Base-by-base conservation (phyloP, 768 basidiomycete species). In the Tylopilus cervinicoccineus region DNA sequence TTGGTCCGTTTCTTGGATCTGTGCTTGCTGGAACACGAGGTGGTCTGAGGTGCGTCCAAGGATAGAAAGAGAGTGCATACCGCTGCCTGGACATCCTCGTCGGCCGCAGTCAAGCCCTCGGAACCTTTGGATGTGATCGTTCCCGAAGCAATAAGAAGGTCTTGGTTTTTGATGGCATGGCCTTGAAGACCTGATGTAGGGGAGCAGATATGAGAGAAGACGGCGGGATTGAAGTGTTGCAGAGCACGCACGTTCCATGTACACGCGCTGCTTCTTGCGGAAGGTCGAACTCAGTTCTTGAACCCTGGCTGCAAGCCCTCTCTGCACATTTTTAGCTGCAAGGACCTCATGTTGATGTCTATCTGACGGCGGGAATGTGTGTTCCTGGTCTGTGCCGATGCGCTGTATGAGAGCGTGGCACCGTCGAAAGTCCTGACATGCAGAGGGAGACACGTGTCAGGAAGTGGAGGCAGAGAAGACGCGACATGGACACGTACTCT, bases 131-230 rank as follows among this genome's bases (percentile, higher is more conserved):
- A 77, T 16, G 88, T 81, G 50, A 94, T 80, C 23, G 84, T 83
- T 34, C 90, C 94, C 38, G 91, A 92, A 6, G 94, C 93, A 57
- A 93, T 78, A 52, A 97, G 77, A 33, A 96, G 74, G 73, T 96
- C 93, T 70, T 93, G 91, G 64, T 94, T 95, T 71, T 95, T 96
- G 67, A 92, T 93, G 65, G 94, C 92, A 74, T 98, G 94, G 52
- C 96, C 96, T 74, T 95, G 92, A 36, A 98, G 76, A 66, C 88
- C 95, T 96, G 65, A 39, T 50, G 47, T 36, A 42, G 41, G 41
- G 48, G 50, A 38, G 47, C 17, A 43, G 50, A 52, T 33, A 39
- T 52, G 53, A 60, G 57, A 23, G 37, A 49, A 55, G 55, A 44
- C 40, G 47, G 50, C 39, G 38, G 17, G 43, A 17, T 20, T n/a